Conservation (phyloP, 768 basidiomycete species). For the Suillus paluster region DNA sequence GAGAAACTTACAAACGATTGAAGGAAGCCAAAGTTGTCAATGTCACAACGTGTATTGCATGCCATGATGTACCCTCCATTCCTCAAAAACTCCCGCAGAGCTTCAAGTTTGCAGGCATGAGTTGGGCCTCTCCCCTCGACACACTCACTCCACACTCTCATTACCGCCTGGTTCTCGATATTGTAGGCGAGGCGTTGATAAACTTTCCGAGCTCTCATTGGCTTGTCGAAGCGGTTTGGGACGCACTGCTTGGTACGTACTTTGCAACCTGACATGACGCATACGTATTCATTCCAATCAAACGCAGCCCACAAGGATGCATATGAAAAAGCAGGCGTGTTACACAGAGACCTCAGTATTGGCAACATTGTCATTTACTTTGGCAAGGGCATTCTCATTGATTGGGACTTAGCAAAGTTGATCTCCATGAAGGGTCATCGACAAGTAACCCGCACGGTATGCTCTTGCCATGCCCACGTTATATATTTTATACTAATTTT, state of each 20-base stretch:
- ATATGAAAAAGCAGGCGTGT: slow-evolving; percentile 15
- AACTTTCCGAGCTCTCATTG: not conserved
- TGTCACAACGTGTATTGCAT: not conserved
- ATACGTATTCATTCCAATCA: not conserved
- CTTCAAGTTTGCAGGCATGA: not conserved
- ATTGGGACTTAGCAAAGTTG: slow-evolving; percentile 29
- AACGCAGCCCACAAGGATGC: slow-evolving; percentile 26
- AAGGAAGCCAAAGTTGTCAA: not conserved
- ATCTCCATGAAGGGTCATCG: not conserved
- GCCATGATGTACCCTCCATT: not conserved
- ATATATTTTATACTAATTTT: not conserved
- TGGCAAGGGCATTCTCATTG: slow-evolving; percentile 24
- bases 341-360: slow-evolving; percentile 32
- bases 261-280: not conserved
- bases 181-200: not conserved
- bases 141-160: not conserved
- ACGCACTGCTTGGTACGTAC: slow-evolving; percentile 16
- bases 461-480: not conserved
- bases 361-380: slow-evolving; percentile 24
- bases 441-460: slow-evolving; percentile 5
- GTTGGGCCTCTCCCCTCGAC: not conserved
- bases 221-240: slow-evolving; percentile 19
- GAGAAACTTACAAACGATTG: not conserved
- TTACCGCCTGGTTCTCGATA: too few relatives aligned
- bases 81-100: not conserved